Evolutionary conservation across 73 alveolate genomes (phyloP).

Genomic region (Uronychia binucleata): DNA sequence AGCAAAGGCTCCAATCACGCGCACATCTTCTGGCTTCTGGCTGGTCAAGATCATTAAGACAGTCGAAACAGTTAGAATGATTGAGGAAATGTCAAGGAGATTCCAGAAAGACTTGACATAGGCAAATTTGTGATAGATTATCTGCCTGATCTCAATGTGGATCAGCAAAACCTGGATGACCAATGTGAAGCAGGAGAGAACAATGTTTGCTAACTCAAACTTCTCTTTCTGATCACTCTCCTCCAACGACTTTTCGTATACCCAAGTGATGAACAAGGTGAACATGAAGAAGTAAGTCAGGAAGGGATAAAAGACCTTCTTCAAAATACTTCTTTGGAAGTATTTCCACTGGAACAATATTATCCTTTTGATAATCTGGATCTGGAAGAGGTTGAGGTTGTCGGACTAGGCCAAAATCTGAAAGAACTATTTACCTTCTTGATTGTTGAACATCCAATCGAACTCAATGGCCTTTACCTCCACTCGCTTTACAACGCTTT

Average conservation of each 20-base stretch:
- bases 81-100: conserved; percentile 6
- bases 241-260: neutral
- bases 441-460: conserved; percentile 18
- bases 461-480: conserved; percentile 23
- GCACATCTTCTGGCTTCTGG: neutral
- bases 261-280: conserved; percentile 15
- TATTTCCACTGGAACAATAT: conserved; percentile 17
- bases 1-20: neutral
- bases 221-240: neutral
- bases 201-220: neutral
- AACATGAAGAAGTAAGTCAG: conserved; percentile 18
- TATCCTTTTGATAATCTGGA: conserved; percentile 7
- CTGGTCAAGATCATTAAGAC: neutral
- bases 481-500: conserved; percentile 7
- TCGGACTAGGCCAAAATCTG: conserved; percentile 6
- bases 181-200: neutral
- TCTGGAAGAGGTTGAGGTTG: conserved; percentile 8
- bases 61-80: neutral
- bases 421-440: conserved; percentile 9
- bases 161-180: neutral
- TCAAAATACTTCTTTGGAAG: conserved; percentile 1
- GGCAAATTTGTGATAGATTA: conserved; percentile 6
- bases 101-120: conserved; percentile 37
- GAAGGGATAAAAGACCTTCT: conserved; percentile 16
- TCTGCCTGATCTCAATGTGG: conserved; percentile 16